A percentile compares a stretch with the other conserved stretches of the same genome.
These are phyloP conservation scores for Andrographis paniculata DNA, from an alignment of 305 asterid species.

Conservation along the genomic window DNA sequence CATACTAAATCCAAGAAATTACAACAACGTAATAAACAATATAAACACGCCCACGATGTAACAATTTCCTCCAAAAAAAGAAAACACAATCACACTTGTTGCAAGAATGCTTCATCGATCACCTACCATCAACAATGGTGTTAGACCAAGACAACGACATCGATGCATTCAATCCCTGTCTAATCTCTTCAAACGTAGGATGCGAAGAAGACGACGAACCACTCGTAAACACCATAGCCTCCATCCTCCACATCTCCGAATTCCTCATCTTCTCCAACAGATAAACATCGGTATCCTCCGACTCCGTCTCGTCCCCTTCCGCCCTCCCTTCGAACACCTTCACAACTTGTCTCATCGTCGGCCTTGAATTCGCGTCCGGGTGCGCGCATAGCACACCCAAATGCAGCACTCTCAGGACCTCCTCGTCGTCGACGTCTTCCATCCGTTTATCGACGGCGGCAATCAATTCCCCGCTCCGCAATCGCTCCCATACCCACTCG, in stretches of 20 bases:
- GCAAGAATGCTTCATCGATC: constrained; percentile 14
- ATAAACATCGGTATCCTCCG: constrained; percentile 36
- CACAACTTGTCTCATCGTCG: constrained; percentile 64
- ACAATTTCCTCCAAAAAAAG: neutral
- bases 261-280: constrained; percentile 41
- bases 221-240: constrained; percentile 20
- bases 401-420: constrained; percentile 40
- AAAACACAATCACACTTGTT: neutral
- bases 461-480: constrained; percentile 36
- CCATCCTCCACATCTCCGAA: constrained; percentile 33
- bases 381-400: constrained; percentile 51
- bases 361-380: constrained; percentile 45
- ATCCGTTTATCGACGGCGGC: constrained; percentile 32
- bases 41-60: too few relatives aligned
- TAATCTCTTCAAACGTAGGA: constrained; percentile 54
- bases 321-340: constrained; percentile 44
- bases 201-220: constrained; percentile 33
- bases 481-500: constrained; percentile 54
- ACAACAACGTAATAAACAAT: too few relatives aligned
- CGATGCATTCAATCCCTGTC: constrained; percentile 29
- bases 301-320: constrained; percentile 28
- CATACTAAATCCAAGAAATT: too few relatives aligned
- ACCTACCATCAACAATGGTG: constrained; percentile 41
- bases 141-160: constrained; percentile 50
- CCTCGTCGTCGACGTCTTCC: constrained; percentile 36